Percentiles rank a stretch among this genome's conserved stretches.
Evolutionary conservation across 2,329 filamentous ascomycete genomes (phyloP).

Genomic region (Fulvia fulva): DNA sequence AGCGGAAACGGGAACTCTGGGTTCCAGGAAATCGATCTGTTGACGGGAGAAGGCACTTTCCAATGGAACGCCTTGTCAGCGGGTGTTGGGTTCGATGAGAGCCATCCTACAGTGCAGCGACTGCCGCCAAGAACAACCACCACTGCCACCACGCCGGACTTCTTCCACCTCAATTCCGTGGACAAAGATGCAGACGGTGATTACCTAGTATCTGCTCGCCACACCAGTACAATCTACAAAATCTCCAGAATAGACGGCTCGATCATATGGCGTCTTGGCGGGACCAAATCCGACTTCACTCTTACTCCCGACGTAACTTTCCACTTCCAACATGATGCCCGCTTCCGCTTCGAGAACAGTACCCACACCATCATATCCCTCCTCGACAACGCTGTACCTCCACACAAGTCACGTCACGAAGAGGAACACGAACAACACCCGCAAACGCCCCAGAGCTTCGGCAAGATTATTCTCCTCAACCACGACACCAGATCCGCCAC

Average conservation of each 20-base stretch:
- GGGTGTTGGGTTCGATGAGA: too few relatives aligned
- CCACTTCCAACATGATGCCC: constrained; percentile 20
- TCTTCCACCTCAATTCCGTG: too few relatives aligned
- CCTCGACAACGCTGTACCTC: constrained; percentile 18
- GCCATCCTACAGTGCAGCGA: too few relatives aligned
- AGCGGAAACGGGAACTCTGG: too few relatives aligned
- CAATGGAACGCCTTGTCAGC: too few relatives aligned
- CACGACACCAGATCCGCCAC: neutral
- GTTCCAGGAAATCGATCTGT: too few relatives aligned
- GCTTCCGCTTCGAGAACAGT: constrained; percentile 2
- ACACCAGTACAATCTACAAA: constrained; percentile 37
- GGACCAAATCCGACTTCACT: constrained; percentile 18
- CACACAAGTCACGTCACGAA: too few relatives aligned
- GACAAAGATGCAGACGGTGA: constrained; percentile 37
- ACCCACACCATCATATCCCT: constrained; percentile 16
- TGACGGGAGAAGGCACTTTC: too few relatives aligned
- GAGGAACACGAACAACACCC: too few relatives aligned
- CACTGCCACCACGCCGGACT: too few relatives aligned
- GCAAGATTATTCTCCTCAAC: constrained; percentile 5
- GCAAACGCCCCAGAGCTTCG: too few relatives aligned
- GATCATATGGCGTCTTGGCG: constrained; percentile 38
- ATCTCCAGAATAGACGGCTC: constrained; percentile 32
- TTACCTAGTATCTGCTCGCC: constrained; percentile 37
- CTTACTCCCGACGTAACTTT: constrained; percentile 21
- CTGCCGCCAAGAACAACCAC: too few relatives aligned